Evolutionary conservation across 176 grass and related monocot species (phyloP), one percentile per base, ranked within the genome.

Genomic region (Juncus inflexus): DNA sequence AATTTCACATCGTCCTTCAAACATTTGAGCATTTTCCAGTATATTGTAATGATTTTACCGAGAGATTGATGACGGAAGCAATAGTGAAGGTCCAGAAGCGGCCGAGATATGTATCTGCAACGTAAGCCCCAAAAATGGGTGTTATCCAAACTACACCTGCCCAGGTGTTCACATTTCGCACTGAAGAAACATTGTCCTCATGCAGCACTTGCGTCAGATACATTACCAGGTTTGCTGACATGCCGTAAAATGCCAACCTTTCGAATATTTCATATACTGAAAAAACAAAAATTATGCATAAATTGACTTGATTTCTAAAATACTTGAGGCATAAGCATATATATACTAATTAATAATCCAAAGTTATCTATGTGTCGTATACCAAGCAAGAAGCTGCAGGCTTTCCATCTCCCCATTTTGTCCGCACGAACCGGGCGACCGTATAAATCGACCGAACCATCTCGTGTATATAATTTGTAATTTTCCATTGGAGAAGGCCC

Each of bases 71-170:
- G 65, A 87, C 58, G 9, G 89, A 87, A 6, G 81, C 83, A 70
- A 92, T 4, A 52, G 84, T 84, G 89, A 92, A 92, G 3, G 89
- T 92, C 84, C 89, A 92, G 77, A 82, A 92, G 5, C 89, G 78
- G 51, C 89, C 89, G 13, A 92, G 72, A 75, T 74, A 92, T 38
- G 89, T 66, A 65, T 92, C 89, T 52, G 89, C 84, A 56, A 92
- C 12, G 73, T 92, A 92, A 4, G 89, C 89, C 2, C 89, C 89
- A 7, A 54, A 64, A 65, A 94, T 55, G 7, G 89, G 89, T 7
- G 84, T 94, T 54, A 94, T 77, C 84, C 84, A 94, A 12, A 92
- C 81, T 3, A 81, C 63, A 3, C 89, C 89, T 0, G 81, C 76
- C 89, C 89, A 94, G 47, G 84, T 94, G 66, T 80, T 94, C 14